phyloP scores from a whole-genome alignment of 305 asterid genomes.

The Solanum hybrid region DNA sequence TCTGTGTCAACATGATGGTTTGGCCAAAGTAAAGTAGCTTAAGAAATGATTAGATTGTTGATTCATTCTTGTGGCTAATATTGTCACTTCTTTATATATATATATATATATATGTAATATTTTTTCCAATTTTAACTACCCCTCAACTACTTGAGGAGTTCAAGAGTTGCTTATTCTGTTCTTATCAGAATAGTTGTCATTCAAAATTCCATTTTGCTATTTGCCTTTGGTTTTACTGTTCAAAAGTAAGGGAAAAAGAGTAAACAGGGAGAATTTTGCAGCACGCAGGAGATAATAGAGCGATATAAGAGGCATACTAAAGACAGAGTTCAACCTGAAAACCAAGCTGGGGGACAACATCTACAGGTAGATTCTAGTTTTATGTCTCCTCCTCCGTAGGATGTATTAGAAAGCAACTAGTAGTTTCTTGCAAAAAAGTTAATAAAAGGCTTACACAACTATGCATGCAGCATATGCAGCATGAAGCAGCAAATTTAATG shows the following conservation, averaged over 20 bases:
- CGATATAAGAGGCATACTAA: constrained; percentile 57
- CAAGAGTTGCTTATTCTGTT: not conserved
- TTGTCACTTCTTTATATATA: not conserved
- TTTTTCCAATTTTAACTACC: not conserved
- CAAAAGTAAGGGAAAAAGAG: not conserved
- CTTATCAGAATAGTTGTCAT: not conserved
- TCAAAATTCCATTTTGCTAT: not conserved
- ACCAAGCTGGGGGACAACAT: constrained; percentile 40
- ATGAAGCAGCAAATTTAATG: constrained; percentile 57
- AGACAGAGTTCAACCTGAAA: constrained; percentile 38
- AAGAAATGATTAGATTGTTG: not conserved
- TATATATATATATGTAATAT: not conserved
- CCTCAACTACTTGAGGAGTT: not conserved
- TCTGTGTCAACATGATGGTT: not conserved
- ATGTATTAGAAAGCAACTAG: not conserved
- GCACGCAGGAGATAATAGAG: constrained; percentile 59
- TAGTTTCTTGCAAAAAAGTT: not conserved
- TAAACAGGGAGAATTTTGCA: constrained; percentile 10
- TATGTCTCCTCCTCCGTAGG: not conserved
- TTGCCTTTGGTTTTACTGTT: not conserved
- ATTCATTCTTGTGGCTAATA: not conserved
- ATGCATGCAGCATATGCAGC: constrained; percentile 53
- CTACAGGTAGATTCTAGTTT: constrained; percentile 42
- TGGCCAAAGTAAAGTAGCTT: not conserved
- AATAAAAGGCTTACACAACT: not conserved